Evolutionary conservation across 1,284 basidiomycete species (phyloP), one percentile per base, ranked within the genome.

Genomic region (Trichosporon ovoides): DNA sequence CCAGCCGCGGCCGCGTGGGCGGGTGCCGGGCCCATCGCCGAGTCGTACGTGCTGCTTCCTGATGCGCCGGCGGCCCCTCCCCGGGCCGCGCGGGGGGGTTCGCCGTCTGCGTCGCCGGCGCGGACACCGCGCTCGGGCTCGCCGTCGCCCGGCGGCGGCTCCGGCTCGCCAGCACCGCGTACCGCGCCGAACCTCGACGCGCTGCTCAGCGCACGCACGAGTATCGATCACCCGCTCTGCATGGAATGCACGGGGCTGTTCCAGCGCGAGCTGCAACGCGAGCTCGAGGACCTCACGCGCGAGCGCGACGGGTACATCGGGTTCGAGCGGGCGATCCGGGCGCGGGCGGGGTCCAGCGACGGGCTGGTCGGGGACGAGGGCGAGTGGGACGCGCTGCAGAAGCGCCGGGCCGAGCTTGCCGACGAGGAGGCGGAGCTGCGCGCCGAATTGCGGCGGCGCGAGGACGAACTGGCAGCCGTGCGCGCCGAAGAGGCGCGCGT

Each of bases 151-250:
- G 40, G 43, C 55, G 22, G 53, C 65, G 52, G 59, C 64, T 52
- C 64, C 65, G 14, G 58, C 66, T 51, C 57, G 22, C 63, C 64
- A 62, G 59, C 65, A 61, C 71, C 28, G 7, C 43, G 43, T 6
- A 48, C 43, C 7, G 43, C 43, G 22, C 70, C 48, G 56, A 69
- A 71, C 38, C 81, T 95, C 34, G 88, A 93, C 71, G 85, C 87
- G 68, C 77, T 93, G 40, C 80, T 94, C 24, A 89, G 89, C 3
- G 84, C 85, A 52, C 81, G 86, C 40, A 89, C 90, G 51, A 87
- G 90, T 43, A 83, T 96, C 53, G 91, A 95, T 74, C 95, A 98
- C 75, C 96, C 96, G 3, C 82, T 99, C 11, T 99, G 96, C 73
- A 85, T 87, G 1, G 92, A 96, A 70, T 99, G 96, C 75, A 91